These are phyloP conservation scores for Lasiosphaeriaceae sp. DNA, from an alignment of 495 filamentous ascomycete species.

Conservation along the genomic window DNA sequence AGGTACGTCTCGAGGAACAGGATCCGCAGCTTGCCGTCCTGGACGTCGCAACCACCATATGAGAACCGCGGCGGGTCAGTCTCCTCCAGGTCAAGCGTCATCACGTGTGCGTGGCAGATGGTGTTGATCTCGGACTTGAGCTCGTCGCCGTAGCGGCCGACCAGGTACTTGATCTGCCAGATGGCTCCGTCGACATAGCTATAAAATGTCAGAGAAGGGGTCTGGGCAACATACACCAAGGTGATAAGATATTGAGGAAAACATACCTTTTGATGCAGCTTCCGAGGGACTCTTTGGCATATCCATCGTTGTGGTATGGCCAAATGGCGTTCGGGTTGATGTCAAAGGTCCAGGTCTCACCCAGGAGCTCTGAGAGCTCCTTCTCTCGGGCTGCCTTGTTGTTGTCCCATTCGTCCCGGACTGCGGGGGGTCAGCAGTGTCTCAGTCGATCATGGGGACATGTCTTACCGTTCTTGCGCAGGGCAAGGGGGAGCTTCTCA, in stretches of 20 bases:
- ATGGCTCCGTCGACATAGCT: conserved; percentile 45
- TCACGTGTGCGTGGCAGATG: conserved; percentile 38
- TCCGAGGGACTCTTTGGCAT: conserved; percentile 43
- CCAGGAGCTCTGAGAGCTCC: conserved; percentile 39
- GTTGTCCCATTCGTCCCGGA: conserved; percentile 50
- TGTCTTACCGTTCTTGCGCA: conserved; percentile 48
- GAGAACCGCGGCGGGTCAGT: conserved; percentile 30
- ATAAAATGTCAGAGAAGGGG: neutral
- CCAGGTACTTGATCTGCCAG: conserved; percentile 37
- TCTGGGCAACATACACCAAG: neutral
- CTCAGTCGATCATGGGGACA: neutral
- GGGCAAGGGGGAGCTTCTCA: conserved; percentile 50
- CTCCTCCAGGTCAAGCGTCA: conserved; percentile 46
- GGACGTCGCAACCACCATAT: conserved; percentile 43
- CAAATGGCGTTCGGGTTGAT: conserved; percentile 44
- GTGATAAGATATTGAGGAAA: neutral
- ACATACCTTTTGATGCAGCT: conserved; percentile 41
- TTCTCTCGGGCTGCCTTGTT: conserved; percentile 41
- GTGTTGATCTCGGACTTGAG: conserved; percentile 46
- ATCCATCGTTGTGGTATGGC: conserved; percentile 45
- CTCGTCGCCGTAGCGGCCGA: conserved; percentile 27
- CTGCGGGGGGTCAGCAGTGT: conserved; percentile 23
- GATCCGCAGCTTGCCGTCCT: conserved; percentile 44
- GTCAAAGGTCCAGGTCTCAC: conserved; percentile 45
- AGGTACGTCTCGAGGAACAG: conserved; percentile 41